Evolutionary conservation across 192 early-diverging fungal genomes (phyloP), one percentile per base, ranked within the genome.

Genomic region (Bifiguratus adelaidae): DNA sequence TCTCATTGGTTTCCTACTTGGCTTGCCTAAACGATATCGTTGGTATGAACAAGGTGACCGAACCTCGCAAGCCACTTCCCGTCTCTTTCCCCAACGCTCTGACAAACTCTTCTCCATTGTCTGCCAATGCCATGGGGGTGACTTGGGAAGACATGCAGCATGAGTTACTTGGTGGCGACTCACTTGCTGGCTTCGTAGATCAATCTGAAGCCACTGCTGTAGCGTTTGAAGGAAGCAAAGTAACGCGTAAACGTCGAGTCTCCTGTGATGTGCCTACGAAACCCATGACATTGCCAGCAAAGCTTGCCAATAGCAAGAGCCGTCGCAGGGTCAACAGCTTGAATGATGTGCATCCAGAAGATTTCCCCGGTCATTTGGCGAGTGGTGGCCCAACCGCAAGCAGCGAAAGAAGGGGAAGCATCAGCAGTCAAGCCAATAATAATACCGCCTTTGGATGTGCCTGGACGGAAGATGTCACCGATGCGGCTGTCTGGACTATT

Each of bases 401-500:
- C 37, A 20, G 18, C 37, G 33, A 11, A 4, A 43, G 53, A 19
- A 34, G 53, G 15, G 53, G 44, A 2, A 55, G 53, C 41, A 28
- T 55, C 7, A 54, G 47, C 19, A 55, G 59, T 29, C 22, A 43
- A 5, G 40, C 57, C 7, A 16, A n/a, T 11, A 8, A 47, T 20
- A 37, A 61, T 27, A 51, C 51, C 3, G 52, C 47, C 1, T 28
- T 40, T 26, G 64, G 65, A 12, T 49, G 82, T 7, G 63, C 77
- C 34, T 82, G 80, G 80, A 70, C 70, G 16, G 88, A 90, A 44
- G 84, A 88, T 61, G 84, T 89, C 3, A 82, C 79, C n/a, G 90
- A 95, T 68, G 71, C 72, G 15, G 86, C 89, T 1, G 83, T 95
- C 13, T 95, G 91, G 91, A 95, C 91, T 5, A 82, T 95, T 57